A percentile compares a stretch with the other conserved stretches of the same genome.
phyloP scores from a whole-genome alignment of 805 yeast species.

The Candida namnaoensis region DNA sequence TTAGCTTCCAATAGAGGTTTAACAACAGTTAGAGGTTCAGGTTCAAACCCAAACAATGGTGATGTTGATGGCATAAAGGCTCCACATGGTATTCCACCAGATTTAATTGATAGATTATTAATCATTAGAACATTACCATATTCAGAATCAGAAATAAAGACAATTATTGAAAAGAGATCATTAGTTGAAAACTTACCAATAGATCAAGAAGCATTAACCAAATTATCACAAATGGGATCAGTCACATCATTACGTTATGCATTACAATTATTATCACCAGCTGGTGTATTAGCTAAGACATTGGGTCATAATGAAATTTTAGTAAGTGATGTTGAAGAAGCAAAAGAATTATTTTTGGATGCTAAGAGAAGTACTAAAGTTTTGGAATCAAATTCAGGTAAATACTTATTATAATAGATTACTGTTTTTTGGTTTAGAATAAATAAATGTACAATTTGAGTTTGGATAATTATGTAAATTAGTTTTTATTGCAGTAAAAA shows the following conservation, averaged over 20 bases:
- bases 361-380: slow-evolving; percentile 73
- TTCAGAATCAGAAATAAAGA: slow-evolving; percentile 68
- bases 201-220: slow-evolving; percentile 59
- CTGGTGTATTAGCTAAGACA: slow-evolving; percentile 73
- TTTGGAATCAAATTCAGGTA: slow-evolving; percentile 30
- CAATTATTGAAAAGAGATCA: slow-evolving; percentile 79
- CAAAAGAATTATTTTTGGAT: slow-evolving; percentile 76
- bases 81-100: slow-evolving; percentile 97
- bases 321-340: slow-evolving; percentile 73
- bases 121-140: slow-evolving; percentile 93
- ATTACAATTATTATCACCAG: slow-evolving; percentile 83
- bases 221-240: slow-evolving; percentile 65
- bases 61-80: slow-evolving; percentile 57
- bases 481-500: too few species aligned
- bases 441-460: too few species aligned
- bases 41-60: slow-evolving; percentile 17
- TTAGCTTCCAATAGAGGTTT: slow-evolving; percentile 94
- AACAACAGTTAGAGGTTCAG: slow-evolving; percentile 83
- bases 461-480: too few species aligned
- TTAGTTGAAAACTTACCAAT: slow-evolving; percentile 66
- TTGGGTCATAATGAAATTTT: slow-evolving; percentile 62
- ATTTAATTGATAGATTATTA: slow-evolving; percentile 81
- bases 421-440: too few species aligned
- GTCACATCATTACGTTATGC: slow-evolving; percentile 85
- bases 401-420: slow-evolving; percentile 1